Evolutionary conservation across 106 monocot genomes (phyloP).

Genomic region (Posidonia australis): DNA sequence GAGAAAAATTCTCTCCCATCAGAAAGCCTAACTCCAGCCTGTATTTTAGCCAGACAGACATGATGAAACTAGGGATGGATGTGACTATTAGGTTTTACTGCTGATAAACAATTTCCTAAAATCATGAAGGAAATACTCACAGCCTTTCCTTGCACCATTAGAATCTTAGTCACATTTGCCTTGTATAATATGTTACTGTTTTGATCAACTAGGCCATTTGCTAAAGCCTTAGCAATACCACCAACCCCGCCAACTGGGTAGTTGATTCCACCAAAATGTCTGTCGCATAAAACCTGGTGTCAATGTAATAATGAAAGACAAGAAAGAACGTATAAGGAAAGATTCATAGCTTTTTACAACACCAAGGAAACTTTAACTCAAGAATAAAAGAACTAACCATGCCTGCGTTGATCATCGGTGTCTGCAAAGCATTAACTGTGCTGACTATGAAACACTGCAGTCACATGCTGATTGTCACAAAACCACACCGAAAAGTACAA

Average conservation of each 20-base stretch:
- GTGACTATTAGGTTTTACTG: not conserved
- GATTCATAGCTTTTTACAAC: not conserved
- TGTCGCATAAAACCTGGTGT: constrained; percentile 84
- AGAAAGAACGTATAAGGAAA: not conserved
- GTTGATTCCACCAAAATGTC: constrained; percentile 96
- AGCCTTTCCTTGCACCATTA: constrained; percentile 76
- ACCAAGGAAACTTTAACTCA: not conserved
- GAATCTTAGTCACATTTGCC: constrained; percentile 67
- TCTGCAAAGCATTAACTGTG: constrained; percentile 90
- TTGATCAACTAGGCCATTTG: constrained; percentile 66
- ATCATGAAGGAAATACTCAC: constrained; percentile 37
- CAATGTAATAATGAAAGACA: not conserved
- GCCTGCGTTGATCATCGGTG: constrained; percentile 98
- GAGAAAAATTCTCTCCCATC: constrained; percentile 88
- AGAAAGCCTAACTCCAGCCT: constrained; percentile 87
- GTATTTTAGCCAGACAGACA: not conserved
- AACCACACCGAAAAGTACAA: not conserved
- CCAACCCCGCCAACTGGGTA: constrained; percentile 98
- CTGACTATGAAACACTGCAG: constrained; percentile 96
- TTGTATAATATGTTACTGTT: constrained; percentile 77
- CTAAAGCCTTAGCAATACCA: constrained; percentile 80
- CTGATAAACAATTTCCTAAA: not conserved
- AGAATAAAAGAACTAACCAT: constrained; percentile 49
- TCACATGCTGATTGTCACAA: not conserved
- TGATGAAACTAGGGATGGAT: not conserved